Percentiles rank a stretch among this genome's conserved stretches.
phyloP scores from a whole-genome alignment of 2,329 filamentous ascomycete species.

The Cercospora sp. region DNA sequence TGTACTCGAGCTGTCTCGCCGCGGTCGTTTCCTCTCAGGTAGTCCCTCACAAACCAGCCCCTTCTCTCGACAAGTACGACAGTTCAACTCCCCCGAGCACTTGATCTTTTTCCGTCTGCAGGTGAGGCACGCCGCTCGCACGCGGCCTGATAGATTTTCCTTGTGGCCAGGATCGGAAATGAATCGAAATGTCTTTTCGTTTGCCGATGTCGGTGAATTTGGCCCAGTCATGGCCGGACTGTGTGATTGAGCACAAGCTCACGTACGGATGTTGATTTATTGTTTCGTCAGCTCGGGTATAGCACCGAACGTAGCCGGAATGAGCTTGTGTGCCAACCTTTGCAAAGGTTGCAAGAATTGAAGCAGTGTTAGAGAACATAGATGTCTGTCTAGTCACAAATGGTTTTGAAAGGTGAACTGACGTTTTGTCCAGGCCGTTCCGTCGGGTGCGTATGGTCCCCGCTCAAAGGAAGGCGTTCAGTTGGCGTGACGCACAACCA shows the following conservation, averaged over 20 bases:
- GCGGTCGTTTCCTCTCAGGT: slow-evolving; percentile 27
- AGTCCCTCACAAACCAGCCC: slow-evolving; percentile 31
- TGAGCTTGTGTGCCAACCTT: not conserved
- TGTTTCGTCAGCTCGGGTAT: not conserved
- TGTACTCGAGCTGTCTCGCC: slow-evolving; percentile 14
- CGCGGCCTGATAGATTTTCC: slow-evolving; percentile 33
- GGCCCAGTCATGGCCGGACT: slow-evolving; percentile 16
- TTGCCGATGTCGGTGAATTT: slow-evolving; percentile 12
- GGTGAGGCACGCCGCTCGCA: slow-evolving; percentile 32
- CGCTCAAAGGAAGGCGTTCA: slow-evolving; percentile 6
- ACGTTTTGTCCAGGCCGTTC: not conserved
- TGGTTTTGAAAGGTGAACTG: not conserved
- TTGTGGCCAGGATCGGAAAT: slow-evolving; percentile 35
- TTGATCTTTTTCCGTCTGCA: slow-evolving; percentile 34
- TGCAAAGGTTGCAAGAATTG: not conserved
- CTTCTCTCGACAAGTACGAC: slow-evolving; percentile 30
- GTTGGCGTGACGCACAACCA: slow-evolving; percentile 8
- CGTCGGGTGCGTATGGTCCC: slow-evolving; percentile 2
- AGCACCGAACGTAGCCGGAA: not conserved
- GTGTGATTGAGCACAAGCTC: not conserved
- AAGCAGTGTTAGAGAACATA: not conserved
- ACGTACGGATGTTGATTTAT: not conserved
- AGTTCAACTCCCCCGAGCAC: slow-evolving; percentile 30
- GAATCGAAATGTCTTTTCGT: slow-evolving; percentile 27
- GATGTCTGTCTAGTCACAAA: not conserved